Evolutionary conservation across 2,329 filamentous ascomycete genomes (phyloP), one percentile per base, ranked within the genome.

Genomic region (Paramyrothecium sp.): DNA sequence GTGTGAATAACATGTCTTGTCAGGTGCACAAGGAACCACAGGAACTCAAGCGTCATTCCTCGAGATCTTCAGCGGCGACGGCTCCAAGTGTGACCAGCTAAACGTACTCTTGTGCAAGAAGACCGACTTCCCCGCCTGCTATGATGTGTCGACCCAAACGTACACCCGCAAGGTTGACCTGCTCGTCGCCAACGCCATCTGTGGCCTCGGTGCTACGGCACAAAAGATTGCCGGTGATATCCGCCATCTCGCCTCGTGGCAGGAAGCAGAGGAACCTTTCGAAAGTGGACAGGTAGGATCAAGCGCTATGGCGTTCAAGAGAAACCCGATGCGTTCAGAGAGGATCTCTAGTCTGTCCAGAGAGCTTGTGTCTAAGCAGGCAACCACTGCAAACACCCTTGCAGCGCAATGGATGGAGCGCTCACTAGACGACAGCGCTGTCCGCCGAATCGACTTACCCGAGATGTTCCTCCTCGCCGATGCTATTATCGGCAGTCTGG

Each of bases 221-320:
- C 67, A 69, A 69, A 85, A 88, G 58, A 93, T 96, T 59, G 84
- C 85, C 52, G 81, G 82, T 51, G 90, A 94, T 66, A 89, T 95
- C 63, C 82, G 90, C 52, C 88, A 91, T 68, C 78, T 94, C 51
- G 88, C 89, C 7, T 80, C 83, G 67, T 83, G 87, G 75, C 96
- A 97, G 80, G 91, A 96, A 73, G 79, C 95, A 58, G 92, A 96
- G 69, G 90, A 93, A 30, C n/a, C n/a, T n/a, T n/a, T n/a, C n/a
- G n/a, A n/a, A n/a, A n/a, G n/a, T 30, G 26, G 10, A 30, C 10
- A 30, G n/a, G n/a, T n/a, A n/a, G n/a, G n/a, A 30, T 30, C 26
- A 30, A 10, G 26, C 26, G 26, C 10, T 30, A 4, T 30, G n/a
- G n/a, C n/a, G n/a, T 30, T 4, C 26, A 30, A 30, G 26, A 10